Evolutionary conservation across 768 basidiomycete species (phyloP), one percentile per base, ranked within the genome.

Genomic region (Pholiota molesta): DNA sequence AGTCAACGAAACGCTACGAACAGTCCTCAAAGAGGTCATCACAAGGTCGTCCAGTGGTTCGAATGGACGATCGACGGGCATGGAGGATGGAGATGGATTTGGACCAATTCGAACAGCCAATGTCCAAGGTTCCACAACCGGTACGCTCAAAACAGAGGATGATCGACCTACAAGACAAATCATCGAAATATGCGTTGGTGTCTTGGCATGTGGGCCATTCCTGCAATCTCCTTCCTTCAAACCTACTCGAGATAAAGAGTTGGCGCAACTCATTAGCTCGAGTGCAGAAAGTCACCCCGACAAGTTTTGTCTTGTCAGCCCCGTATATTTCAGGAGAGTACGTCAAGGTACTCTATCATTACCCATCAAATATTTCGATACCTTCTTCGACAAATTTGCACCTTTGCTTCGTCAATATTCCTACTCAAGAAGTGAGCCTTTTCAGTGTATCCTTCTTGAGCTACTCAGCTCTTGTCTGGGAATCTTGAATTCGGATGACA

Each of bases 381-480:
- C 68, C 29, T 76, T 94, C 33, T 70, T 94, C 17, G 77, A 81
- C 3, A 76, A 81, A 60, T 69, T 95, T 21, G 84, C 75, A 2
- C 73, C 77, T 2, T 76, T 91, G 49, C 78, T 91, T 19, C 65
- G 60, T 21, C 68, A 75, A 39, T 91, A 94, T 72, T 74, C 78
- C 8, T 86, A 85, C 68, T 77, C 82, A 2, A 74, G 81, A 55
- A 86, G 81, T 62, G 84, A 86, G 55, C 75, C 72, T 5, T 74
- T 88, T 33, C 83, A 86, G 13, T 69, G 83, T 14, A 69, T 91
- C 47, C 76, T 80, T 5, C 73, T 91, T n/a, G 79, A 82, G 19
- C 79, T 93, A 51, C 74, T 97, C 21, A 81, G 83, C 47, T 83
- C 86, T 7, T 91, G 93, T 0, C 68, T 86, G 59, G 75, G 82